Conservation (phyloP, 176 grass and related monocot species). For the Oropetium thomaeum region DNA sequence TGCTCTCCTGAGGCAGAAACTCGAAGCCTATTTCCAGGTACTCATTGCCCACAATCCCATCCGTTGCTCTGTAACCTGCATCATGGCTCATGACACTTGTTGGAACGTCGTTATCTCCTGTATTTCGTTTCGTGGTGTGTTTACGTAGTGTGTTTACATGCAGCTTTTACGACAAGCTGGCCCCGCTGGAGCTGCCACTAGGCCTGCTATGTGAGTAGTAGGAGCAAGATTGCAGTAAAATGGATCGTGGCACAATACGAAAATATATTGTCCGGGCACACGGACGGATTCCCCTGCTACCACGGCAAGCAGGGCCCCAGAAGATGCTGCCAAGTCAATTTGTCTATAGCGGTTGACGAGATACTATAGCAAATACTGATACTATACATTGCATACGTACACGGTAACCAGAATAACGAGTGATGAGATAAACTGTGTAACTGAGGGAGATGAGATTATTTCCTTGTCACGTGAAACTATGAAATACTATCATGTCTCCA, state of each 20-base stretch:
- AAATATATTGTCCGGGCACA: not conserved
- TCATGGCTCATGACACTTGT: slow-evolving; percentile 5
- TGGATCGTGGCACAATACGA: not conserved
- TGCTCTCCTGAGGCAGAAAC: slow-evolving; percentile 65
- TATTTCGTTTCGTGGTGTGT: slow-evolving; percentile 7
- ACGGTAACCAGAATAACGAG: not conserved
- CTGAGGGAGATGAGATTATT: not conserved
- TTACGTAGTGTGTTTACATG: slow-evolving; percentile 10
- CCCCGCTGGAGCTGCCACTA: slow-evolving; percentile 64
- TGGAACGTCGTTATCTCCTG: not conserved
- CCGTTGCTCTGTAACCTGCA: not conserved
- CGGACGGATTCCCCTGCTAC: not conserved
- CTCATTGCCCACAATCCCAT: not conserved
- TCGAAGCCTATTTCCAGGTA: slow-evolving; percentile 99
- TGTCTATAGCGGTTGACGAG: not conserved
- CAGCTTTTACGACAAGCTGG: slow-evolving; percentile 76
- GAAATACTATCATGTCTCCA: not conserved
- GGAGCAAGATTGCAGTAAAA: slow-evolving; percentile 8
- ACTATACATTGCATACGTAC: not conserved
- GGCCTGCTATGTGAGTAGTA: slow-evolving; percentile 53
- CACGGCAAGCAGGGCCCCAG: not conserved
- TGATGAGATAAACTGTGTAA: not conserved
- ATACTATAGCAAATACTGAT: not conserved
- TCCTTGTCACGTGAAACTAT: not conserved
- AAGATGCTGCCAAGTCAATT: not conserved